These are phyloP conservation scores for Phytophthora kernoviae DNA, from an alignment of 352 stramenopile genomes.

Conservation along the genomic window DNA sequence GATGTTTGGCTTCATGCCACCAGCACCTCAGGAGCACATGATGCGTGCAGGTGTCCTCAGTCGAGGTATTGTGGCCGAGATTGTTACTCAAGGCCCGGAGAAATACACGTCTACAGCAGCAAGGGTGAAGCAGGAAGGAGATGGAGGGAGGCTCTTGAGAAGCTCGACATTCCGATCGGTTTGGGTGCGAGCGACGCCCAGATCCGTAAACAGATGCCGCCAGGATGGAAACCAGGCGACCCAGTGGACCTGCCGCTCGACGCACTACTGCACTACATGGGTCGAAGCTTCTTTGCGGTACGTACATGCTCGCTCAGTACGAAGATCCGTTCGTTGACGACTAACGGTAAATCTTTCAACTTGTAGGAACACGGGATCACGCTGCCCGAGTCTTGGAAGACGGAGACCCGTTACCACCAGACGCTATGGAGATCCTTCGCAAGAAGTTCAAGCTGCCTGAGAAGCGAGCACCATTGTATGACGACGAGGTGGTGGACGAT, in stretches of 20 bases:
- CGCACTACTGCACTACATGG: conserved; percentile 81
- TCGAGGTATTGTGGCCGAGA: conserved; percentile 79
- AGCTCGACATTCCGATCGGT: conserved; percentile 68
- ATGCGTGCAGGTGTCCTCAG: conserved; percentile 85
- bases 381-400: conserved; percentile 73
- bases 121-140: conserved; percentile 37
- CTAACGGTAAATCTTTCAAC: background rate
- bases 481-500: conserved; percentile 78
- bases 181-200: conserved; percentile 73
- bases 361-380: conserved; percentile 71
- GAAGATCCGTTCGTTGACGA: conserved; percentile 1
- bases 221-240: conserved; percentile 82
- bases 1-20: conserved; percentile 88
- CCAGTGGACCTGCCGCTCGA: conserved; percentile 79
- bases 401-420: conserved; percentile 66
- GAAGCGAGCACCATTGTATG: conserved; percentile 68
- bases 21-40: conserved; percentile 84
- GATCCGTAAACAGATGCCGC: conserved; percentile 77
- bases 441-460: conserved; percentile 84
- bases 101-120: conserved; percentile 65
- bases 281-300: conserved; percentile 73
- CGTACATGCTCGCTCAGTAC: background rate
- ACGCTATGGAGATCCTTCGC: conserved; percentile 77
- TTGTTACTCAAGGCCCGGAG: conserved; percentile 71
- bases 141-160: conserved; percentile 31